phyloP scores from a whole-genome alignment of 345 rosid species.

The Cardamine occulta region DNA sequence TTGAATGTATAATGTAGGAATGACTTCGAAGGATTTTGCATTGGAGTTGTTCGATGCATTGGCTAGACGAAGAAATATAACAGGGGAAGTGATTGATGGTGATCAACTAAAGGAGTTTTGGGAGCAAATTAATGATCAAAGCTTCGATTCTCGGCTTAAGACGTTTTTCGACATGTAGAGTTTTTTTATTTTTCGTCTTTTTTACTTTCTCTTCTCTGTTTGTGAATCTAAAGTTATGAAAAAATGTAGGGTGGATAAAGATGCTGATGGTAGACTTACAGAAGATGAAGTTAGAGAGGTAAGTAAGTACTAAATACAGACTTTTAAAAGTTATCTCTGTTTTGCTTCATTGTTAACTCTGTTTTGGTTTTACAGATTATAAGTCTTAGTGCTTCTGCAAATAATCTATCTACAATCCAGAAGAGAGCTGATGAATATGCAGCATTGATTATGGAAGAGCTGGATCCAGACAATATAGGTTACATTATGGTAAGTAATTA shows the following conservation, averaged over 20 bases:
- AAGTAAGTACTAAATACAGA: conserved; percentile 6
- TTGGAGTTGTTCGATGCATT: conserved; percentile 70
- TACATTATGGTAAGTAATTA: conserved; percentile 64
- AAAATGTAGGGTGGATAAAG: conserved; percentile 79
- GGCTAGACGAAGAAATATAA: conserved; percentile 57
- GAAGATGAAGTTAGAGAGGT: conserved; percentile 81
- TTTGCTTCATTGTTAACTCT: conserved; percentile 13
- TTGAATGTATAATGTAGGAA: conserved; percentile 46
- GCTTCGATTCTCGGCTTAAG: conserved; percentile 78
- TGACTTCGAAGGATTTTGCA: conserved; percentile 79
- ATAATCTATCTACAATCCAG: conserved; percentile 64
- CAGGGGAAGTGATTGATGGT: conserved; percentile 57
- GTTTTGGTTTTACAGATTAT: conserved; percentile 54
- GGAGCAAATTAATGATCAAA: conserved; percentile 77
- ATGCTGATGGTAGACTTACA: conserved; percentile 82
- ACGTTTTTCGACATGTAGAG: conserved; percentile 77
- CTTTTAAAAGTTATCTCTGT: background rate
- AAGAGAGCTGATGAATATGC: conserved; percentile 84
- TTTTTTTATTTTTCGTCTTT: background rate
- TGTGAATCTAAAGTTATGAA: conserved; percentile 1
- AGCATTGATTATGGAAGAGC: conserved; percentile 81
- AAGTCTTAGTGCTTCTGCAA: conserved; percentile 78
- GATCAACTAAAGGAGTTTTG: conserved; percentile 63
- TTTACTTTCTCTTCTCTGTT: background rate
- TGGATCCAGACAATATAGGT: conserved; percentile 74